Base-by-base conservation (phyloP, 1,284 basidiomycete genomes). In the Volvariella volvacea region DNA sequence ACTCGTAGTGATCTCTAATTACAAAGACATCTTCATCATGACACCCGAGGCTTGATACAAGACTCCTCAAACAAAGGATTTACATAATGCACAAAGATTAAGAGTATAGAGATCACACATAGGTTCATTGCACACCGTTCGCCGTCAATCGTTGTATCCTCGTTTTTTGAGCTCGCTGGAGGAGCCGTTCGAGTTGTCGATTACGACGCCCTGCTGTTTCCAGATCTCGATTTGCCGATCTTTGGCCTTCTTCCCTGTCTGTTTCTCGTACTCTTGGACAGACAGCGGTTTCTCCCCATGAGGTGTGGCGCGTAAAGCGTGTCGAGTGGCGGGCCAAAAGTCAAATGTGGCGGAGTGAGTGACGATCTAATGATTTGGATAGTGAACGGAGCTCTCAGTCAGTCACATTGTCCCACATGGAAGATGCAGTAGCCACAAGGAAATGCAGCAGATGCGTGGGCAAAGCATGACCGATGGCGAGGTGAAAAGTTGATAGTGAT, bases 251-350 rank as follows among this genome's bases (percentile, higher is more conserved):
- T 79, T 80, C n/a, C 83, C 81, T 0, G 70, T 74, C 52, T 69
- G 56, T 38, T 60, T 61, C 63, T 90, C 87, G 57, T 88, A 90
- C 38, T 80, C 82, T 33, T 68, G 75, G n/a, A 90, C 88, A 0
- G 82, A 86, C 16, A 72, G 68, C 1, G 88, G 88, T 46, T 73
- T 74, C 61, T 91, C 86, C 19, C 79, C 89, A 51, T 84, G 85
- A 40, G 88, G 88, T 2, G 88, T 91, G n/a, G 82, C 81, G 41
- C 88, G 78, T 38, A 90, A 66, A 6, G 85, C 88, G 57, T 91
- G 88, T 41, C 88, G 76, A 38, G 71, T 77, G 37, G 76, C 72
- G 17, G 83, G 83, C 79, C 76, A 87, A 62, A 84, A 85, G 62
- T 87, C 83, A 54, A 84, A 86, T 3, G 78, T 87, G 8, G 86